phyloP scores from a whole-genome alignment of 768 basidiomycete genomes.

The Podaxis carcinomalis region DNA sequence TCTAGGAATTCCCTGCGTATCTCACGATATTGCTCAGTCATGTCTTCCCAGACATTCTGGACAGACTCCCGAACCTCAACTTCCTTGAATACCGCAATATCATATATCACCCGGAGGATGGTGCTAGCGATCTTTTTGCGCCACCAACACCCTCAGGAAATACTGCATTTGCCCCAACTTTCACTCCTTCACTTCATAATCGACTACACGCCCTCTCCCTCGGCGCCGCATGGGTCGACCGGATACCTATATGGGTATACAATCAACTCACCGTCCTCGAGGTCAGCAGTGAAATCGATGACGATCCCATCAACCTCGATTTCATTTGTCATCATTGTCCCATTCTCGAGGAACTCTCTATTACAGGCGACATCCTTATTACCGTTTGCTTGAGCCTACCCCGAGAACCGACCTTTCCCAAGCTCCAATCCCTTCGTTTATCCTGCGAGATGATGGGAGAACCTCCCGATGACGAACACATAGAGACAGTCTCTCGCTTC shows the following conservation, averaged over 20 bases:
- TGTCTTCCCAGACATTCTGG: background rate
- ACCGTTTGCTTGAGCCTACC: conserved; percentile 27
- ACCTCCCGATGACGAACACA: conserved; percentile 13
- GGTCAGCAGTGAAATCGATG: background rate
- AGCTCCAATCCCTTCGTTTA: conserved; percentile 32
- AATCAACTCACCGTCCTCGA: conserved; percentile 6
- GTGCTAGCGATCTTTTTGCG: background rate
- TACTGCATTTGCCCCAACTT: background rate
- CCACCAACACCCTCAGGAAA: background rate
- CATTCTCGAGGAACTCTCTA: conserved; percentile 30
- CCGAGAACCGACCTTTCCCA: conserved; percentile 22
- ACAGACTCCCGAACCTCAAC: conserved; percentile 2
- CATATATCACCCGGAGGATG: background rate
- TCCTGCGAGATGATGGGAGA: conserved; percentile 23
- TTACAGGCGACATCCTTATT: conserved; percentile 28
- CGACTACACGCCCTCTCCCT: conserved; percentile 4
- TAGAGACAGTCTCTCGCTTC: conserved; percentile 24
- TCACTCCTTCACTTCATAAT: background rate
- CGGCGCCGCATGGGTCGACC: conserved; percentile 1
- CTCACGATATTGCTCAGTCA: background rate
- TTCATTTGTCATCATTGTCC: conserved; percentile 30
- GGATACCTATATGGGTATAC: conserved; percentile 10
- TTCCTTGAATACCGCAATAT: conserved; percentile 7
- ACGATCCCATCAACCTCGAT: conserved; percentile 27
- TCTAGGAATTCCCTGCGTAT: background rate